A percentile compares a stretch with the other conserved stretches of the same genome.
These are phyloP conservation scores for Aspergillus avenaceus DNA, from an alignment of 495 filamentous ascomycete species.

Conservation along the genomic window DNA sequence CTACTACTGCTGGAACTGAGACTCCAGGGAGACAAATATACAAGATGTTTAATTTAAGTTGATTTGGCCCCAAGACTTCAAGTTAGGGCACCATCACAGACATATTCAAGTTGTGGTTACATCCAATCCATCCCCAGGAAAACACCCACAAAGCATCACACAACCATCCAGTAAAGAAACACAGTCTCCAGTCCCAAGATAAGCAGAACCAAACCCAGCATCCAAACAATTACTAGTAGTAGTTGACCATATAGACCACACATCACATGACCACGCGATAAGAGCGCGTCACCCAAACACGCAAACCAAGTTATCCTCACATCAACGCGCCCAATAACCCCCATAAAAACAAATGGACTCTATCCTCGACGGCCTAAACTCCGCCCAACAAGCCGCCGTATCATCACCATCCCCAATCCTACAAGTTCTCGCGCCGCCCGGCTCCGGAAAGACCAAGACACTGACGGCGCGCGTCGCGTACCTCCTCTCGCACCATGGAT, in stretches of 20 bases:
- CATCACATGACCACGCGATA: constrained; percentile 16
- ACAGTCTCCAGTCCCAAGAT: background rate
- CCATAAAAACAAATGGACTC: constrained; percentile 27
- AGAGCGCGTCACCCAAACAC: constrained; percentile 2
- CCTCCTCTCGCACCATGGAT: constrained; percentile 73
- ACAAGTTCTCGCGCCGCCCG: constrained; percentile 86
- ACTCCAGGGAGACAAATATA: too few species aligned
- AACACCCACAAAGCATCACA: too few species aligned
- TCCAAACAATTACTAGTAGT: background rate
- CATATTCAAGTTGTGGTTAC: too few species aligned
- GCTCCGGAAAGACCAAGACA: constrained; percentile 94
- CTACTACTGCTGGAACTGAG: too few species aligned
- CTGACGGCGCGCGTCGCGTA: constrained; percentile 92
- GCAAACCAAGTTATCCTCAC: background rate
- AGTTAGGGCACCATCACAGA: too few species aligned
- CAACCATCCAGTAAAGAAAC: too few species aligned
- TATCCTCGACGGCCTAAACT: constrained; percentile 76
- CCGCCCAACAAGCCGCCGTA: constrained; percentile 79
- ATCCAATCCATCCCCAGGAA: too few species aligned
- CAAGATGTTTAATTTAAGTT: too few species aligned
- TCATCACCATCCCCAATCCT: constrained; percentile 72
- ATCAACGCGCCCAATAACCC: background rate
- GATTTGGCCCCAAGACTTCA: too few species aligned
- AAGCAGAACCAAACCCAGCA: too few species aligned
- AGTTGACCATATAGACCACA: background rate